Evolutionary conservation across 305 asterid genomes (phyloP).

Genomic region (Nicotiana rustica): DNA sequence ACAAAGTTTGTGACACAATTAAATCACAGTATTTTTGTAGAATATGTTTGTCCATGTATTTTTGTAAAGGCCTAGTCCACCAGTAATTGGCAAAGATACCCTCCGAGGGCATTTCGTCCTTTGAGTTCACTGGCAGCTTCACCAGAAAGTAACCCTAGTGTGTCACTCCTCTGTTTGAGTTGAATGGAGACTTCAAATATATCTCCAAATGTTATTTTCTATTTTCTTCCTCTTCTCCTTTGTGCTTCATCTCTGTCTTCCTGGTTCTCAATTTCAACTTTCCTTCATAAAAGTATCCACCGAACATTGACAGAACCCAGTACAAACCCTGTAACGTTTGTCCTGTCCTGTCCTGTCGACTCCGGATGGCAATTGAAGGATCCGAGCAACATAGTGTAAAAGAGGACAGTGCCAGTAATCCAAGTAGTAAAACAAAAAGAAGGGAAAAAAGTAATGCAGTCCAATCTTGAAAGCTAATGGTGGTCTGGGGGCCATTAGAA

Average conservation of each 20-base stretch:
- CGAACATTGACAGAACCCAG: not conserved
- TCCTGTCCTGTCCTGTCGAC: not conserved
- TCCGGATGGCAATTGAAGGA: not conserved
- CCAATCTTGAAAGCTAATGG: conserved; percentile 14
- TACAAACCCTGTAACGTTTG: not conserved
- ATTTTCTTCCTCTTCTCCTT: conserved; percentile 23
- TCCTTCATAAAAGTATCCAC: conserved; percentile 4
- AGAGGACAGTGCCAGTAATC: conserved; percentile 27
- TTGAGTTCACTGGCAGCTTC: not conserved
- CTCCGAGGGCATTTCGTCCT: not conserved
- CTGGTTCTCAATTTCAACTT: not conserved
- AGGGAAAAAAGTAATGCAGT: not conserved
- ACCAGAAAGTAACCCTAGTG: not conserved
- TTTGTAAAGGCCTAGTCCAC: conserved; percentile 22
- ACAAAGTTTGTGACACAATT: not conserved
- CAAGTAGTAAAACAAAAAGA: not conserved
- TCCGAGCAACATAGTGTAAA: not conserved
- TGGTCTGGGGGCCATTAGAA: not conserved
- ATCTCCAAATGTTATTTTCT: not conserved
- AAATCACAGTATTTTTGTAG: conserved; percentile 3
- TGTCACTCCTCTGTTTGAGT: conserved; percentile 7
- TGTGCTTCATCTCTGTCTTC: conserved; percentile 16
- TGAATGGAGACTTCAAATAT: conserved; percentile 16
- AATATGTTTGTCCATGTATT: not conserved
- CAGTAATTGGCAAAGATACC: conserved; percentile 21